Base-by-base conservation (phyloP, 1,139 yeast genomes). In the Hemisphaericaspora subhashii region DNA sequence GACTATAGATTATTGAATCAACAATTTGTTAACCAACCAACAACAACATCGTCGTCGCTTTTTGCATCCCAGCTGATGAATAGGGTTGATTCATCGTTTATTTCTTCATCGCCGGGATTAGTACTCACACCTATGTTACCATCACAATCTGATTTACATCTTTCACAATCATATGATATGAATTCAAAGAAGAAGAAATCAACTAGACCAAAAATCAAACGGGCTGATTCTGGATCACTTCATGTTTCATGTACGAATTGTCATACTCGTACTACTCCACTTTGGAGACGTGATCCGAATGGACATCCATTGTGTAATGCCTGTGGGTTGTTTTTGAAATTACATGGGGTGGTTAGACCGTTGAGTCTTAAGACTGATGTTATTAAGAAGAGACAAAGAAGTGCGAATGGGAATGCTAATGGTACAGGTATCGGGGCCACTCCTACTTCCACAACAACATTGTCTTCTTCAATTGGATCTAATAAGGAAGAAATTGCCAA, bases 341-440 rank as follows among this genome's bases (percentile, higher is more conserved):
- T 78, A 28, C 83, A 78, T 49, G 83, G 83, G 21, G 78, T 77
- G 8, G 75, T 77, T 4, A 55, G 83, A 34, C 83, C 82, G 5
- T 63, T 76, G 37, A 64, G 92, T 31, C 67, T 90, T 50, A 90
- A 90, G 60, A 88, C 96, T 3, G 96, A 89, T 62, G 89, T 89
- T 11, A 90, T 90, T 54, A 87, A 88, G 63, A 83, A 92, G 43
- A 75, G 97, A 55, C 54, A 42, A 41, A 37, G 46, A 29, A 43
- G 44, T 22, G 15, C 33, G 11, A 20, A 15, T 25, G 33, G 28
- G 29, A 32, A 35, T 14, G 12, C 34, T 33, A 11, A 31, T 9
- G 11, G 13, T 11, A 15, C 24, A 15, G 6, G 28, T 22, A 11
- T n/a, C n/a, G n/a, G n/a, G n/a, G n/a, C n/a, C n/a, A n/a, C n/a